Conservation (phyloP, 768 basidiomycete species). For the Lentinula aciculospora region DNA sequence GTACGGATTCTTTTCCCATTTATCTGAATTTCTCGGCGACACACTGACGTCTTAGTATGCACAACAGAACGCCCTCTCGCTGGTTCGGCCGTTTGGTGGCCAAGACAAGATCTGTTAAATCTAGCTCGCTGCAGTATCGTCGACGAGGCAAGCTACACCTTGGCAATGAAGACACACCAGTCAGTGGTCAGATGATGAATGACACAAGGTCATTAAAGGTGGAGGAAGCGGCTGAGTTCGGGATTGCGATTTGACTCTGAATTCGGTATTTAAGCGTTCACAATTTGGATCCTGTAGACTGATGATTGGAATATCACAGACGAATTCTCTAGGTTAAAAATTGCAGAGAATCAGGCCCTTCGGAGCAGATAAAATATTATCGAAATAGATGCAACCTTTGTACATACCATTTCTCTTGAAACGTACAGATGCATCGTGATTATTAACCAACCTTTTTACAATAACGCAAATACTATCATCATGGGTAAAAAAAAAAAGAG, state of each 20-base stretch:
- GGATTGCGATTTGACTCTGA: background rate
- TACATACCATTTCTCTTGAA: background rate
- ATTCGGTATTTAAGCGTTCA: too few relatives aligned
- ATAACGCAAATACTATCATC: background rate
- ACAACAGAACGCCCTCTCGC: constrained; percentile 12
- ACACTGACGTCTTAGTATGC: constrained; percentile 3
- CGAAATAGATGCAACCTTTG: background rate
- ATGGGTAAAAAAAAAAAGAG: background rate
- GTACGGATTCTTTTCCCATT: constrained; percentile 5
- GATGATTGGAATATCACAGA: too few relatives aligned
- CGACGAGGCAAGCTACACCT: background rate
- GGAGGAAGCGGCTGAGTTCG: constrained; percentile 12
- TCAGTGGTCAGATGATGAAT: constrained; percentile 1
- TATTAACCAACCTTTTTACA: background rate
- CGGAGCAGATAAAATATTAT: too few relatives aligned
- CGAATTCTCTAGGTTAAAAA: too few relatives aligned
- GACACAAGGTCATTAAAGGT: constrained; percentile 16
- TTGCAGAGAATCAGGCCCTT: too few relatives aligned
- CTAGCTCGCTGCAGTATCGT: background rate
- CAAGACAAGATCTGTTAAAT: constrained; percentile 21
- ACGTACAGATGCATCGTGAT: background rate
- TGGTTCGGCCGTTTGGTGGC: constrained; percentile 16
- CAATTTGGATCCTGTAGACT: too few relatives aligned
- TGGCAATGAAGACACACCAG: background rate
- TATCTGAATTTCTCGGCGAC: too few relatives aligned